Base-by-base conservation (phyloP, 78 protist species). In the Chrysochromulina parva region DNA sequence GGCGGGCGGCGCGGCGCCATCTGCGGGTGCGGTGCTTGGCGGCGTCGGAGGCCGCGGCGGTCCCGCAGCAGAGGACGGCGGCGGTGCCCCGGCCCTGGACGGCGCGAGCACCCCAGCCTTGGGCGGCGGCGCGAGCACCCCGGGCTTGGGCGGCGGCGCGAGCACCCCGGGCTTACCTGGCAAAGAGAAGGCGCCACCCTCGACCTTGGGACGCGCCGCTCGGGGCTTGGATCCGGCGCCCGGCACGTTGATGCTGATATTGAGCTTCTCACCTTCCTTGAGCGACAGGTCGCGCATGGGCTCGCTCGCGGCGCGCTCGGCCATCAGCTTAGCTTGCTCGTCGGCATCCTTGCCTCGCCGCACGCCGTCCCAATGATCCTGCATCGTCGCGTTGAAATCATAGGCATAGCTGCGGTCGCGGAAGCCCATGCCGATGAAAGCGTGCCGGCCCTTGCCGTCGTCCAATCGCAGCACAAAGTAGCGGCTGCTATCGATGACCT, bases 361-460 rank as follows among this genome's bases (percentile, higher is more conserved):
- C 38, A 66, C 73, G 26, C 73, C 38, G 24, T 58, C 13, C 86
- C 86, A 78, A 50, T 78, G 86, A 47, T 78, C 86, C n/a, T 26
- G 58, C 3, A 78, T 2, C 19, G 86, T 78, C 86, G 86, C 86
- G 86, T 53, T 78, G 62, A 78, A 78, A 62, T 78, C 50, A 47
- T 78, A 78, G 16, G 86, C 7, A 47, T 53, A 38, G 47, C 13
- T 3, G 11, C 97, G 73, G 38, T 96, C 97, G 22, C 55, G 62
- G 73, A 96, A 96, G 26, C 97, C 97, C 58, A 96, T 28, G 28
- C 97, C 97, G 47, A 96, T 93, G 92, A 92, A 95, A 14, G 96
- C 97, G 65, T 93, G 96, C 16, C 85, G 47, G 38, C 94, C 94
- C 58, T 89, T 52, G 19, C 85, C 94, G 86, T 94, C 90, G 59